A percentile compares a stretch with the other conserved stretches of the same genome.
Evolutionary conservation across 495 filamentous ascomycete genomes (phyloP).

Genomic region (Penicillium tannophilum): DNA sequence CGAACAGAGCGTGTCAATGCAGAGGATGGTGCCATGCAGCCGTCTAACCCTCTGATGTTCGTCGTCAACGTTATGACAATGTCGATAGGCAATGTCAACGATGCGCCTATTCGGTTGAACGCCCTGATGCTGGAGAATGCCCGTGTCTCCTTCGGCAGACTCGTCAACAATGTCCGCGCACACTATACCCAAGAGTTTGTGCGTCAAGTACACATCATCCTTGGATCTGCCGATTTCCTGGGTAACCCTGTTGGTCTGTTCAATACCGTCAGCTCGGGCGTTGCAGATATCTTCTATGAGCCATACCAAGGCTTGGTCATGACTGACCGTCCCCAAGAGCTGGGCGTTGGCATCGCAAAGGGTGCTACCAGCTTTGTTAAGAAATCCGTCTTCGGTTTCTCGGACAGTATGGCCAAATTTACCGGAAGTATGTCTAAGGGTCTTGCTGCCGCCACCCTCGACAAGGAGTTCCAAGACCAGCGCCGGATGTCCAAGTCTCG

Average conservation of each 20-base stretch:
- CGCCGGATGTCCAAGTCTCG: conserved; percentile 90
- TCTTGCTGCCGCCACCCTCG: conserved; percentile 89
- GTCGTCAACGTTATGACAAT: conserved; percentile 97
- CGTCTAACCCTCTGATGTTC: conserved; percentile 94
- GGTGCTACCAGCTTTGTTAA: conserved; percentile 96
- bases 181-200: conserved; percentile 96
- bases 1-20: conserved; percentile 95
- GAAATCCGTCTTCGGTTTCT: conserved; percentile 96
- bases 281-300: conserved; percentile 98
- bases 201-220: conserved; percentile 93
- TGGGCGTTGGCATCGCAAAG: conserved; percentile 93
- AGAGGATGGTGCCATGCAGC: conserved; percentile 76
- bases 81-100: conserved; percentile 98
- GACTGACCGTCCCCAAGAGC: conserved; percentile 91
- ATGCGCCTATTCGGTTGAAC: conserved; percentile 90
- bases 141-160: conserved; percentile 80
- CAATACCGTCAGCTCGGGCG: conserved; percentile 96
- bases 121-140: conserved; percentile 95
- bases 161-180: conserved; percentile 80
- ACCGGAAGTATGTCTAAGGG: conserved; percentile 97
- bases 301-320: conserved; percentile 97
- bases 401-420: conserved; percentile 93
- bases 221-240: conserved; percentile 97
- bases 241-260: conserved; percentile 97
- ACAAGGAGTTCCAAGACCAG: conserved; percentile 97